Evolutionary conservation across 768 basidiomycete genomes (phyloP).

Genomic region (Amanita rubescens): DNA sequence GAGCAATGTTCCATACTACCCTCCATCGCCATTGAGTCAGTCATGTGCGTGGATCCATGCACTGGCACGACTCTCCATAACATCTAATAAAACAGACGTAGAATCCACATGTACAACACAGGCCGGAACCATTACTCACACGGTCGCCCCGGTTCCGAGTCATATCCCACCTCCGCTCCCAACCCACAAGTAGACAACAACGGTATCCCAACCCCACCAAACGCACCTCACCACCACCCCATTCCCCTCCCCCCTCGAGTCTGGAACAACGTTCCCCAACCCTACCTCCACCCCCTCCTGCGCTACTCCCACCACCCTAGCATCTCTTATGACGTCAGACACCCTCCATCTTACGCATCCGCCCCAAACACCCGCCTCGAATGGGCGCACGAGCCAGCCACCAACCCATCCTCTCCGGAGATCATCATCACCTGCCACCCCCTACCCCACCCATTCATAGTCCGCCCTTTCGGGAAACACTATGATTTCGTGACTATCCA

Average conservation of each 20-base stretch:
- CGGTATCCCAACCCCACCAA: neutral
- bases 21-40: neutral
- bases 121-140: neutral
- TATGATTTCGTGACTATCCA: neutral
- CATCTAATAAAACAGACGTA: neutral
- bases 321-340: conserved; percentile 2
- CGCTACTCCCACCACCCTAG: neutral
- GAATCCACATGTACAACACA: neutral
- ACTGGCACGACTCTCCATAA: neutral
- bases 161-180: conserved; percentile 1
- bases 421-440: neutral
- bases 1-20: neutral
- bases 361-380: neutral
- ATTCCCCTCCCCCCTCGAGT: neutral
- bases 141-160: neutral
- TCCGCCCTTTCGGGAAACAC: neutral
- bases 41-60: too few relatives aligned
- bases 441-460: neutral
- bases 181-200: neutral
- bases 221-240: neutral
- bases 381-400: neutral
- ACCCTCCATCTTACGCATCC: neutral
- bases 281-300: neutral
- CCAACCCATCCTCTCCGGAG: neutral
- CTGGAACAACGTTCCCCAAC: neutral